Conservation (phyloP, 2,329 filamentous ascomycete species). For the Alternaria arbusti region DNA sequence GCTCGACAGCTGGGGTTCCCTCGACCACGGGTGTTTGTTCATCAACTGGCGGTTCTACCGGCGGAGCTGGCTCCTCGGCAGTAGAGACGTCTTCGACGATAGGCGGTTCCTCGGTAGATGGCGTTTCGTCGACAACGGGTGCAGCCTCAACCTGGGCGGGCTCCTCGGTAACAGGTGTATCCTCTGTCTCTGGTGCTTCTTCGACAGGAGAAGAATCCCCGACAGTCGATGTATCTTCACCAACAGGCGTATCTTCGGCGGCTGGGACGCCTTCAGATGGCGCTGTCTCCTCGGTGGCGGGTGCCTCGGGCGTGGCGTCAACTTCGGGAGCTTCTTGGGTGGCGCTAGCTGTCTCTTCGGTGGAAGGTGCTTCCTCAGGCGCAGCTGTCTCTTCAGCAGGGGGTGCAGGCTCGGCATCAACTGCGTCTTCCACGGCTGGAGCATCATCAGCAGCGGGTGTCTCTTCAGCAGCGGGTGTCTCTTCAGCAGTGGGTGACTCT, state of each 20-base stretch:
- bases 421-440: background rate
- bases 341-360: background rate
- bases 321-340: background rate
- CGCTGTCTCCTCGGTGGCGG: slow-evolving; percentile 1
- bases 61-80: background rate
- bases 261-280: background rate
- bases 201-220: background rate
- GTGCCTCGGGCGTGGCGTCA: background rate
- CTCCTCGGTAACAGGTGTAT: background rate
- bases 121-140: background rate
- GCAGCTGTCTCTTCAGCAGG: background rate
- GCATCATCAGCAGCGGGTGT: background rate
- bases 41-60: background rate
- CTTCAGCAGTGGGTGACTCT: background rate
- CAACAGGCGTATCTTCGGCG: background rate
- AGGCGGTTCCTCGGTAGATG: background rate
- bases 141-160: background rate
- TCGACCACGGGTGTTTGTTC: slow-evolving; percentile 2
- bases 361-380: background rate
- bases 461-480: background rate
- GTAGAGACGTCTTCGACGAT: background rate
- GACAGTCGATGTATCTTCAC: background rate
- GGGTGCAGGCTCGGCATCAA: background rate
- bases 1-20: background rate
- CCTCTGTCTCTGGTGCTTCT: background rate